phyloP scores from a whole-genome alignment of 2,329 filamentous ascomycete genomes.

The Fusarium liriodendri region DNA sequence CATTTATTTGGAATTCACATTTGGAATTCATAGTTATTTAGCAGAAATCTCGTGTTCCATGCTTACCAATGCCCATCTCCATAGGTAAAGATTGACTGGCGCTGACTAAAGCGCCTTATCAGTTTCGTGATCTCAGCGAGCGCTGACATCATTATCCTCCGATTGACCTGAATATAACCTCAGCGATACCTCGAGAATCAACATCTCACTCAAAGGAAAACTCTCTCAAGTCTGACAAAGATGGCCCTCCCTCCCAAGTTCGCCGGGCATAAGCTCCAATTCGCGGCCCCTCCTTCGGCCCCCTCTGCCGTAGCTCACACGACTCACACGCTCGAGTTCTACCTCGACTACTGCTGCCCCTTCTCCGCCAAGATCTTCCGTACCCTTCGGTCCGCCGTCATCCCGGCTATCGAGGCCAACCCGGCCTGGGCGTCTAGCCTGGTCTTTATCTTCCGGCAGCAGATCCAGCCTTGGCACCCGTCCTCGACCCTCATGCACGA shows the following conservation, averaged over 20 bases:
- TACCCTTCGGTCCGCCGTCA: conserved; percentile 75
- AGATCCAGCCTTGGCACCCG: conserved; percentile 96
- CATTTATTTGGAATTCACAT: background rate
- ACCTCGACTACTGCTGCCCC: conserved; percentile 93
- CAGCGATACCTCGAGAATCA: background rate
- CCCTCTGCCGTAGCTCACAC: conserved; percentile 55
- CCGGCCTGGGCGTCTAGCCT: conserved; percentile 68
- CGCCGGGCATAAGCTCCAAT: conserved; percentile 74
- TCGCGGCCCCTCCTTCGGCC: conserved; percentile 52
- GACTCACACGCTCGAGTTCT: conserved; percentile 71
- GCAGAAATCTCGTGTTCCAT: background rate
- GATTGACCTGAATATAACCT: conserved; percentile 9
- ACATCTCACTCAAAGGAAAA: background rate
- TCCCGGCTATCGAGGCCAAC: conserved; percentile 71
- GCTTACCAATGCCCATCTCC: background rate
- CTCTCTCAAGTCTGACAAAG: conserved; percentile 16
- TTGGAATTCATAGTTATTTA: background rate
- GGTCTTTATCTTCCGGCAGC: conserved; percentile 86
- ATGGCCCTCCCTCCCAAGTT: conserved; percentile 86
- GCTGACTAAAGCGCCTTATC: conserved; percentile 31
- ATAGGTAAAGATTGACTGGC: background rate
- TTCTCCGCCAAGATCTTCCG: conserved; percentile 77
- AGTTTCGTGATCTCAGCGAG: conserved; percentile 19
- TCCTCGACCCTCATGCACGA: conserved; percentile 85
- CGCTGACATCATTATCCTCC: conserved; percentile 26